Evolutionary conservation across 140 eudicot genomes (phyloP).

Genomic region (Stevia rebaudiana): DNA sequence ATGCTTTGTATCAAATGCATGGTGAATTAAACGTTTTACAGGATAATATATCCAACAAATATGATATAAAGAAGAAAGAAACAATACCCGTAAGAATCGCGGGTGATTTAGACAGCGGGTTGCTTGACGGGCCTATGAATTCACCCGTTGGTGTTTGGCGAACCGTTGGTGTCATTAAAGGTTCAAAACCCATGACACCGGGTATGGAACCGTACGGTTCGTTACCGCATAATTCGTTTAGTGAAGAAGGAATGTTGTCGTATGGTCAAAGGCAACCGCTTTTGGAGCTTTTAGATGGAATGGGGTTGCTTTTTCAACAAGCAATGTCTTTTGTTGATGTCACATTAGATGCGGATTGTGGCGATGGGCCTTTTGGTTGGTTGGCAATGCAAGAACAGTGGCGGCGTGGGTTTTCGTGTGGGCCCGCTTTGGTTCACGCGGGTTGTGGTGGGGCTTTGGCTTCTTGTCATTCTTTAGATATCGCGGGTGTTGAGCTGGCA

Average conservation of each 20-base stretch:
- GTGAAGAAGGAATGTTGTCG: constrained; percentile 72
- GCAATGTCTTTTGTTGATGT: constrained; percentile 95
- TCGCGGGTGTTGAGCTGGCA: constrained; percentile 86
- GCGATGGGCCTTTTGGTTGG: constrained; percentile 97
- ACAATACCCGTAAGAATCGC: constrained; percentile 76
- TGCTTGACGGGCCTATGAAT: constrained; percentile 61
- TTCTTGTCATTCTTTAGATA: constrained; percentile 83
- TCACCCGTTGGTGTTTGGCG: constrained; percentile 99
- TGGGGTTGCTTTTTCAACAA: constrained; percentile 86
- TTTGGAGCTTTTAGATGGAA: constrained; percentile 82
- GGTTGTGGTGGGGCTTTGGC: constrained; percentile 98
- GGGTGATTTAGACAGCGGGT: constrained; percentile 79
- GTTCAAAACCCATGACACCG: constrained; percentile 47
- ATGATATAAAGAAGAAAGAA: constrained; percentile 80
- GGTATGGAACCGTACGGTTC: constrained; percentile 53
- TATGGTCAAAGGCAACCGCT: constrained; percentile 85
- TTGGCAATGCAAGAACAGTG: constrained; percentile 93
- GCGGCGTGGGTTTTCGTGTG: constrained; percentile 96
- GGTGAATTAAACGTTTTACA: constrained; percentile 43
- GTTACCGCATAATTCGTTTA: constrained; percentile 51
- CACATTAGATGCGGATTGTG: constrained; percentile 82
- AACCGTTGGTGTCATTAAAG: constrained; percentile 77
- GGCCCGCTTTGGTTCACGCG: constrained; percentile 90
- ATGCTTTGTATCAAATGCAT: constrained; percentile 42
- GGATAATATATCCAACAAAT: constrained; percentile 46